phyloP scores from a whole-genome alignment of 2,329 filamentous ascomycete species.

The Sphaerulina musiva region DNA sequence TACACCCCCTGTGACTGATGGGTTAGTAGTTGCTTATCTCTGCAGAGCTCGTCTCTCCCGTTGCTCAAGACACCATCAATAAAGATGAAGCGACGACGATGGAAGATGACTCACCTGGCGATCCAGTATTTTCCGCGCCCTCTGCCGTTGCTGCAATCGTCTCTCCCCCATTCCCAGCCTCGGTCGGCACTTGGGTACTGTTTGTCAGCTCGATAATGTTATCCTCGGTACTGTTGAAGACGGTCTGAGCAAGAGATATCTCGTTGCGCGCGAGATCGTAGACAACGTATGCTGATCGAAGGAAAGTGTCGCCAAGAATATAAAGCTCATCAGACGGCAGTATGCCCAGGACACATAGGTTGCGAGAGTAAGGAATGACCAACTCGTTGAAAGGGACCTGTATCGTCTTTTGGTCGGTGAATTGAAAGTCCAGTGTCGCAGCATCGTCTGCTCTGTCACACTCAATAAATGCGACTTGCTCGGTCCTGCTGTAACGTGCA shows the following conservation, averaged over 20 bases:
- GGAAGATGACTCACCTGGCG: constrained; percentile 1
- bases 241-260: constrained; percentile 55
- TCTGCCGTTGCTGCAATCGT: constrained; percentile 8
- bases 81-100: not conserved
- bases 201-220: constrained; percentile 49
- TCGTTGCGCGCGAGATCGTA: constrained; percentile 56
- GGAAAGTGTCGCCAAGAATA: constrained; percentile 56
- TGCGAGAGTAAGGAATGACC: constrained; percentile 38
- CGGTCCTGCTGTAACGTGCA: constrained; percentile 36
- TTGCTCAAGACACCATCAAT: not conserved
- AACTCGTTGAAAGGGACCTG: constrained; percentile 51
- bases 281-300: constrained; percentile 58
- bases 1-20: not conserved
- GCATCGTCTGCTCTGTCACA: constrained; percentile 37
- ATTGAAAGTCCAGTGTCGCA: constrained; percentile 51
- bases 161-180: constrained; percentile 6
- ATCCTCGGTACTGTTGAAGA: constrained; percentile 50
- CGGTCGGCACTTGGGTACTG: constrained; percentile 4
- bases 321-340: constrained; percentile 37
- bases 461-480: constrained; percentile 28
- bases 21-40: not conserved
- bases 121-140: constrained; percentile 3
- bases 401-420: constrained; percentile 47
- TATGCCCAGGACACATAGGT: constrained; percentile 10
- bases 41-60: not conserved